phyloP scores from a whole-genome alignment of 1,284 basidiomycete genomes.

The Ustilago hordei region DNA sequence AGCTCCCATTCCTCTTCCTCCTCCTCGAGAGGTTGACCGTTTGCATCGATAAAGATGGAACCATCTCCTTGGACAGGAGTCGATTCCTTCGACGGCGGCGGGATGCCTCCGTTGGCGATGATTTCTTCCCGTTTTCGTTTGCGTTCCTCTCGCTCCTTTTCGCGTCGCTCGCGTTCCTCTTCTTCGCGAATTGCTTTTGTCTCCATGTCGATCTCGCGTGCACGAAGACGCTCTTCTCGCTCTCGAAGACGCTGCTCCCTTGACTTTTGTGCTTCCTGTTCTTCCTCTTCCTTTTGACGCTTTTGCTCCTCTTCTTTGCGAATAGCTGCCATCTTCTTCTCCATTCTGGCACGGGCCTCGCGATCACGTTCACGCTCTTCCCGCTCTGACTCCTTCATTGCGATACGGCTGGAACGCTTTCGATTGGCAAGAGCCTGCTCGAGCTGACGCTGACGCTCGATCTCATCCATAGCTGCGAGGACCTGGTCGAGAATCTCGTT shows the following conservation, averaged over 20 bases:
- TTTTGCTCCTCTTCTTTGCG: conserved; percentile 76
- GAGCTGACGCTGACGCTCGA: conserved; percentile 74
- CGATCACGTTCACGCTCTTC: conserved; percentile 72
- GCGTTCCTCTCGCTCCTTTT: conserved; percentile 71
- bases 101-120: conserved; percentile 71
- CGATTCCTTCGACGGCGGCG: conserved; percentile 42
- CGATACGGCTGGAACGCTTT: conserved; percentile 86
- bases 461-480: conserved; percentile 71
- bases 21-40: conserved; percentile 19
- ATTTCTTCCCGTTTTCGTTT: conserved; percentile 75
- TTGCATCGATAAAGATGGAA: not conserved
- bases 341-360: conserved; percentile 69
- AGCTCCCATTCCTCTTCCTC: conserved; percentile 80
- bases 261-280: conserved; percentile 70
- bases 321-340: conserved; percentile 71
- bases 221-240: conserved; percentile 70
- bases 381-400: conserved; percentile 74
- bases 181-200: conserved; percentile 58
- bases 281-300: conserved; percentile 69
- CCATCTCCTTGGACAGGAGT: conserved; percentile 28
- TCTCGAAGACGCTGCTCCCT: conserved; percentile 70
- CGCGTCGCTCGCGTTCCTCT: conserved; percentile 54
- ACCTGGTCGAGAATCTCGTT: conserved; percentile 78
- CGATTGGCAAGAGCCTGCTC: conserved; percentile 77
- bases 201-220: conserved; percentile 67